Evolutionary conservation across 768 basidiomycete species (phyloP).

Genomic region (Glaciozyma antarctica): DNA sequence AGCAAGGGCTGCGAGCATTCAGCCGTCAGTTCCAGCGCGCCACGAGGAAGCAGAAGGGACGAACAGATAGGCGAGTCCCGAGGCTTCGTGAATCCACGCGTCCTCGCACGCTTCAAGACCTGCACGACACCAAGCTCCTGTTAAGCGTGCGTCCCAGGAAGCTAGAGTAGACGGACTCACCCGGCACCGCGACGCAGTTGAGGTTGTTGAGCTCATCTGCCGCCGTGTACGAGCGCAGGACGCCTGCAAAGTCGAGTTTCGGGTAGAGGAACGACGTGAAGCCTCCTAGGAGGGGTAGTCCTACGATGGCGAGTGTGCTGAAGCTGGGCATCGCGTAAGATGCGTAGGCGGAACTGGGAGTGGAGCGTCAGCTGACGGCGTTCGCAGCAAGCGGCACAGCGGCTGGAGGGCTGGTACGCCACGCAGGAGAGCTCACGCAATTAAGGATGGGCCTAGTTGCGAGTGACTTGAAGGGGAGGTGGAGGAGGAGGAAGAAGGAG

Average conservation of each 20-base stretch:
- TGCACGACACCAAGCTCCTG: not conserved
- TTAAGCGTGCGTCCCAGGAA: too few species aligned
- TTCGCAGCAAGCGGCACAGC: too few species aligned
- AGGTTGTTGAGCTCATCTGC: constrained; percentile 12
- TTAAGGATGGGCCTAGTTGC: too few species aligned
- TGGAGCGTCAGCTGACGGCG: too few species aligned
- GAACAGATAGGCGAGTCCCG: constrained; percentile 12
- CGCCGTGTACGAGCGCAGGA: not conserved
- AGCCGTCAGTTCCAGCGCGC: not conserved
- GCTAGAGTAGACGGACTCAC: not conserved
- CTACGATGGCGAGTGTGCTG: not conserved
- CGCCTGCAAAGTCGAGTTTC: not conserved
- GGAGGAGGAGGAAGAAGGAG: too few species aligned
- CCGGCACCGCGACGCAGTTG: constrained; percentile 9
- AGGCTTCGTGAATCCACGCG: constrained; percentile 14
- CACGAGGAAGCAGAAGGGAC: not conserved
- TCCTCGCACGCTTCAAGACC: constrained; percentile 22
- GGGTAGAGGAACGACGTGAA: not conserved
- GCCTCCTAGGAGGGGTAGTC: not conserved
- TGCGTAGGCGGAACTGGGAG: too few species aligned
- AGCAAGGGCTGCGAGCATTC: constrained; percentile 4
- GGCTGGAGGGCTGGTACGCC: too few species aligned
- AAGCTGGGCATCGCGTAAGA: too few species aligned
- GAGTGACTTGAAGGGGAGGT: too few species aligned
- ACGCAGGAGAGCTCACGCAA: too few species aligned